Base-by-base conservation (phyloP, 768 basidiomycete genomes). In the Termitomyces sp. region DNA sequence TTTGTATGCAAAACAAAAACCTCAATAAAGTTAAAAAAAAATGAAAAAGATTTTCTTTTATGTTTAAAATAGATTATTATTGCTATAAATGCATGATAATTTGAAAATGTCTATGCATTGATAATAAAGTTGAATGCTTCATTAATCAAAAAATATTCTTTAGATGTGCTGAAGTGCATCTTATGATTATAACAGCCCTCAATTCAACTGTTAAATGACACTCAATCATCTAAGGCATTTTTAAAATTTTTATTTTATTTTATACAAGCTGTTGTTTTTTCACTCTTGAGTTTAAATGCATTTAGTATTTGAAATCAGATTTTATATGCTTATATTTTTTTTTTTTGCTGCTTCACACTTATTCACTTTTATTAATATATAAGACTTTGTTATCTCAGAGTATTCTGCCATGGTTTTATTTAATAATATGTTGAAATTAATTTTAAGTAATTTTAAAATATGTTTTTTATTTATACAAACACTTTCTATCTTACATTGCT, bases 1-100 rank as follows among this genome's bases (percentile, higher is more conserved):
- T 76, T 71, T 0, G 65, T 60, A 54, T 80, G 77, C 0, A 72
- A 73, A 53, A 63, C 51, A 10, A 64, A 41, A 4, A 78, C 70
- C 59, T 79, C 74, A n/a, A 75, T 62, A 1, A 79, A 47, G 32
- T 69, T 63, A 1, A 69, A 56, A 14, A 66, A 43, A 4, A 61
- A 35, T 0, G 54, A 32, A 2, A 54, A 3, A 16, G 60, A 54
- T 21, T 61, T 43, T 0, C 68, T 65, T 4, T 71, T 27, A 2
- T 62, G 29, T 23, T 66, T 53, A 34, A 60, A 67, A 23, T 66
- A 64, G 11, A 12, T 9, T 5, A 9, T 34, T 2, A 34, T 2
- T 6, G 34, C 9, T 2, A 34, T 12, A 34, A 34, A 34, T 34
- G 34, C 9, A 10, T 34, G 34, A 12, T 34, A 5, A 34, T 34